These are phyloP conservation scores for Mycena citricolor DNA, from an alignment of 1,284 basidiomycete species.

Conservation along the genomic window DNA sequence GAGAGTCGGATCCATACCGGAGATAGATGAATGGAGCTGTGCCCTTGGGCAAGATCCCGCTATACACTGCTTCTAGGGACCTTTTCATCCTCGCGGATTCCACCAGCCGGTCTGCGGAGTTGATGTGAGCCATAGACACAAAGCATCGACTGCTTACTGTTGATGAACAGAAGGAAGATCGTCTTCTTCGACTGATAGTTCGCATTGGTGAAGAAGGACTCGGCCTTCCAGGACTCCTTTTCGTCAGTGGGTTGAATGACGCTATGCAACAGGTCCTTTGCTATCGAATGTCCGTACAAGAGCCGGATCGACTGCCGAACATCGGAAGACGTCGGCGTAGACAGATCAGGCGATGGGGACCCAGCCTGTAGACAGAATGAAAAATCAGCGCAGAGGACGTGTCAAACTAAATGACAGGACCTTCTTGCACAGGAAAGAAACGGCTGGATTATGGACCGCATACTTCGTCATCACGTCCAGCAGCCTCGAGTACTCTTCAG, in stretches of 20 bases:
- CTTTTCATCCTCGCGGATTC: constrained; percentile 88
- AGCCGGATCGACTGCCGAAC: constrained; percentile 74
- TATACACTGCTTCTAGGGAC: constrained; percentile 87
- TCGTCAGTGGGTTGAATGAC: constrained; percentile 28
- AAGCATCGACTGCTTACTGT: constrained; percentile 52
- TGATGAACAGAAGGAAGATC: constrained; percentile 93
- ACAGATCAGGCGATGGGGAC: constrained; percentile 75
- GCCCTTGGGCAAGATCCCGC: constrained; percentile 87
- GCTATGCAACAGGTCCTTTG: constrained; percentile 74
- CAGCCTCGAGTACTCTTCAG: constrained; percentile 92
- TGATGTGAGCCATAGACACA: constrained; percentile 4
- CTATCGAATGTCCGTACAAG: constrained; percentile 81
- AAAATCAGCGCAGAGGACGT: too few species aligned
- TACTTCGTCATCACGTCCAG: constrained; percentile 91
- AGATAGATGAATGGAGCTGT: constrained; percentile 90
- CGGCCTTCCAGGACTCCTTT: constrained; percentile 63
- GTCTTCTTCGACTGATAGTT: constrained; percentile 90
- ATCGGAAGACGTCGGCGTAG: constrained; percentile 74
- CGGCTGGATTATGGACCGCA: constrained; percentile 88
- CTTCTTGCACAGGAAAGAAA: constrained; percentile 92
- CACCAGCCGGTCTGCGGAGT: constrained; percentile 80
- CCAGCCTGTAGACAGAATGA: constrained; percentile 51
- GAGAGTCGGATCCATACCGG: constrained; percentile 49
- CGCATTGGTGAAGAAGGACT: constrained; percentile 82
- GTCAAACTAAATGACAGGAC: constrained; percentile 37